These are phyloP conservation scores for Monosporascus sp. DNA, from an alignment of 2,329 filamentous ascomycete species.

Conservation along the genomic window DNA sequence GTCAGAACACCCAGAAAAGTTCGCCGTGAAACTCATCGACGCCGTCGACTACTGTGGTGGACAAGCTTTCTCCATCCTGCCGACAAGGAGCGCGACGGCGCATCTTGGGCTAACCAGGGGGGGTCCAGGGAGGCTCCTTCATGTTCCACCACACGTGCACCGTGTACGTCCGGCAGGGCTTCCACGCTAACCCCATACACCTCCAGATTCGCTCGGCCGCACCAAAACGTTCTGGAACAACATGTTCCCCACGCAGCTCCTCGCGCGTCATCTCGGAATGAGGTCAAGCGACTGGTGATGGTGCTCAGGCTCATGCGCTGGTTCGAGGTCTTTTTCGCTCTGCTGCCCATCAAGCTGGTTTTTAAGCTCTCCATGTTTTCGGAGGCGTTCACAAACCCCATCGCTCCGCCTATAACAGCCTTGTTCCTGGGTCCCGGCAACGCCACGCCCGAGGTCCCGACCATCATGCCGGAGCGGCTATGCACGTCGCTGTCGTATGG, in stretches of 20 bases:
- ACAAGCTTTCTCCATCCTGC: constrained; percentile 56
- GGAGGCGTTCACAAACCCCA: constrained; percentile 25
- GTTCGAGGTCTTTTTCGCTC: constrained; percentile 49
- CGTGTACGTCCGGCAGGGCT: constrained; percentile 52
- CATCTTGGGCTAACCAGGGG: constrained; percentile 58
- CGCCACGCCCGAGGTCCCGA: constrained; percentile 27
- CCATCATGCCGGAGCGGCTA: constrained; percentile 29
- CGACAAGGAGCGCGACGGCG: constrained; percentile 53
- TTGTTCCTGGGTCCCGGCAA: constrained; percentile 30
- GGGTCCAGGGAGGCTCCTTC: constrained; percentile 53
- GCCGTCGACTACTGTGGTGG: constrained; percentile 55
- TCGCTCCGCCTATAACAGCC: constrained; percentile 31
- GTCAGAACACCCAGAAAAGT: constrained; percentile 52
- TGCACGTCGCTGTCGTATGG: constrained; percentile 45
- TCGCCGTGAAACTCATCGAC: constrained; percentile 54
- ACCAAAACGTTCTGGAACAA: constrained; percentile 53
- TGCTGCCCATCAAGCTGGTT: constrained; percentile 36
- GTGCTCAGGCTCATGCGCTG: constrained; percentile 46
- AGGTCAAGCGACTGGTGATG: constrained; percentile 42
- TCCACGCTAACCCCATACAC: constrained; percentile 48
- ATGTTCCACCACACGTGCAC: constrained; percentile 56
- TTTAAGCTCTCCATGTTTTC: constrained; percentile 27
- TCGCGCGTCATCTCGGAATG: constrained; percentile 43
- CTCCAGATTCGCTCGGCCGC: constrained; percentile 54
- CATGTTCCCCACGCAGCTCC: constrained; percentile 47